phyloP scores from a whole-genome alignment of 1,139 yeast species.

The Magnusiomyces suaveolens region DNA sequence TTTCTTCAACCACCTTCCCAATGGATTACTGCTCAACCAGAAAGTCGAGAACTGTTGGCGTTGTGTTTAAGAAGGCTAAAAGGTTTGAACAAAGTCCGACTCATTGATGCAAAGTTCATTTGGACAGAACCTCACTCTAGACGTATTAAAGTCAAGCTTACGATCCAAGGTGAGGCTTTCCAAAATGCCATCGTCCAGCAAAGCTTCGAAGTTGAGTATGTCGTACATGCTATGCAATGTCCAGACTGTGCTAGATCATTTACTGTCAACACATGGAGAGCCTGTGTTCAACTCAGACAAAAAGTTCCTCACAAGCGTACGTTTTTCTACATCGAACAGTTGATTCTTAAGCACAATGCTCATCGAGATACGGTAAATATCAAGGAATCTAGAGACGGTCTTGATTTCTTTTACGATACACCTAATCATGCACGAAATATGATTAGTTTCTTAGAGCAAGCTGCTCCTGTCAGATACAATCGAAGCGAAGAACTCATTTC shows the following conservation, averaged over 20 bases:
- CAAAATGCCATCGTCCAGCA: constrained; percentile 88
- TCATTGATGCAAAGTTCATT: constrained; percentile 87
- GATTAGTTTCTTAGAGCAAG: constrained; percentile 81
- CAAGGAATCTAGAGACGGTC: constrained; percentile 86
- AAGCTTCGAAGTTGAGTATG: constrained; percentile 87
- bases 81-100: constrained; percentile 79
- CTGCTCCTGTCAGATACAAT: constrained; percentile 78
- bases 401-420: constrained; percentile 84
- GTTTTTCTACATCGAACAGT: constrained; percentile 85
- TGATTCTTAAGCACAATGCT: constrained; percentile 86
- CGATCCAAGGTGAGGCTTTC: constrained; percentile 96
- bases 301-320: constrained; percentile 96
- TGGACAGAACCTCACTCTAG: constrained; percentile 99
- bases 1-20: constrained; percentile 90
- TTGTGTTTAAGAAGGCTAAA: constrained; percentile 78
- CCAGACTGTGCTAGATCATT: constrained; percentile 96
- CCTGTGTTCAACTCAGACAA: constrained; percentile 93
- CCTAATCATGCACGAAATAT: constrained; percentile 87
- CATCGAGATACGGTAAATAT: constrained; percentile 91
- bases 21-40: constrained; percentile 87
- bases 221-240: constrained; percentile 94
- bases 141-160: constrained; percentile 77
- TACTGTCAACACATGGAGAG: constrained; percentile 96
- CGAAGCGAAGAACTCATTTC: constrained; percentile 88
- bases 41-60: constrained; percentile 86